Conservation (phyloP, 164 flowering plant genomes). For the Akebia trifoliata region DNA sequence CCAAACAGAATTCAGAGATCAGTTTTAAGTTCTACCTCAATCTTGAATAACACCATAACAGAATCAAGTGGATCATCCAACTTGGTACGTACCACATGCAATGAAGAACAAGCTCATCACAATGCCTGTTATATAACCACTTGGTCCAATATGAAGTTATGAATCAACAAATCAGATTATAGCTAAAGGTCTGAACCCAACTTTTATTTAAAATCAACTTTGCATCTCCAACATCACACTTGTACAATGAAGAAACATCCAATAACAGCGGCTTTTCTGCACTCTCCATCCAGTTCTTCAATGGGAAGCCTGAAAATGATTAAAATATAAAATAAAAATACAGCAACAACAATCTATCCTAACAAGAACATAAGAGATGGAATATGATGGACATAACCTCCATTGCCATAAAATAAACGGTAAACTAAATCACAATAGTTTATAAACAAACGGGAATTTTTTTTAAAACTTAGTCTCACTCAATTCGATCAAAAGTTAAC, state of each 20-base stretch:
- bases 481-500: neutral
- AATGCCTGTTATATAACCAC: neutral
- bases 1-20: too few relatives aligned
- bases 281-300: slow-evolving; percentile 2
- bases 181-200: neutral
- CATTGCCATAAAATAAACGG: neutral
- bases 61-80: too few relatives aligned
- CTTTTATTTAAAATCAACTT: neutral
- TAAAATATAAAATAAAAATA: neutral
- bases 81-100: too few relatives aligned
- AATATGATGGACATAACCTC: neutral
- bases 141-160: neutral
- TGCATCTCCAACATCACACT: slow-evolving; percentile 10
- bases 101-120: neutral
- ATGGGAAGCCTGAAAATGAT: slow-evolving; percentile 10
- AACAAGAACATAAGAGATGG: neutral
- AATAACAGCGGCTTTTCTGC: neutral
- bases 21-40: too few relatives aligned
- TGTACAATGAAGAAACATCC: slow-evolving; percentile 8
- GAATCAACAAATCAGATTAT: neutral
- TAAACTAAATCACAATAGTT: too few relatives aligned
- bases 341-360: neutral
- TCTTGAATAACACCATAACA: too few relatives aligned
- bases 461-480: too few relatives aligned
- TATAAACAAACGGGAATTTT: too few relatives aligned